A percentile compares a stretch with the other conserved stretches of the same genome.
These are phyloP conservation scores for Ligustrum vulgare DNA, from an alignment of 257 asterid species.

Conservation along the genomic window DNA sequence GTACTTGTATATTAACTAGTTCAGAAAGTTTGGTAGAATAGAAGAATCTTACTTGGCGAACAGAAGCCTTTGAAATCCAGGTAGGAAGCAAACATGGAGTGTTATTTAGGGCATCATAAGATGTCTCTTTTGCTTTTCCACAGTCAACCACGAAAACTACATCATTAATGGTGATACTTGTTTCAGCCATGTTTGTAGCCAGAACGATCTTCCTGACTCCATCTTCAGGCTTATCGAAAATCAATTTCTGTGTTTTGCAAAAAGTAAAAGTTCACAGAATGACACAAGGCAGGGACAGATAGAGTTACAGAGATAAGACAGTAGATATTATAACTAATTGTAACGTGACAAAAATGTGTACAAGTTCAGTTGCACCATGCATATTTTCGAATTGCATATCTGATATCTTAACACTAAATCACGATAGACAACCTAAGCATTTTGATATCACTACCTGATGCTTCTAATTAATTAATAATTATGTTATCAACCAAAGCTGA, in stretches of 20 bases:
- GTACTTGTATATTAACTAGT: constrained; percentile 6
- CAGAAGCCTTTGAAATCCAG: constrained; percentile 97
- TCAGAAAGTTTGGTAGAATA: background rate
- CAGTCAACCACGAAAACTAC: constrained; percentile 95
- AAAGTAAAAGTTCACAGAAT: constrained; percentile 6
- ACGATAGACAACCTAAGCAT: background rate
- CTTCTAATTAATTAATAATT: background rate
- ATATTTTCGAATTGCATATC: background rate
- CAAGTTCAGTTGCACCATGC: constrained; percentile 13
- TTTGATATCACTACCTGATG: background rate
- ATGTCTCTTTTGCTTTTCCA: constrained; percentile 96
- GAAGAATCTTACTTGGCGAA: constrained; percentile 66
- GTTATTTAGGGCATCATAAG: constrained; percentile 93
- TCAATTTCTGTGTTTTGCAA: constrained; percentile 69
- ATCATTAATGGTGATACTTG: constrained; percentile 92
- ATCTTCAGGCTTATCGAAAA: constrained; percentile 77
- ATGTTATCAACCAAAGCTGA: background rate
- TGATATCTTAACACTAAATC: background rate
- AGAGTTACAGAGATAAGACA: constrained; percentile 5
- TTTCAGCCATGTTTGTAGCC: constrained; percentile 98
- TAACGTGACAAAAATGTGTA: background rate
- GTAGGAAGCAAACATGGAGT: constrained; percentile 96
- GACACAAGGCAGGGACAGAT: constrained; percentile 5
- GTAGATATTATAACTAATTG: constrained; percentile 5
- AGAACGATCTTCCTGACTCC: constrained; percentile 91